Evolutionary conservation across 176 grass and related monocot genomes (phyloP).

Genomic region (Sorghum bicolor): DNA sequence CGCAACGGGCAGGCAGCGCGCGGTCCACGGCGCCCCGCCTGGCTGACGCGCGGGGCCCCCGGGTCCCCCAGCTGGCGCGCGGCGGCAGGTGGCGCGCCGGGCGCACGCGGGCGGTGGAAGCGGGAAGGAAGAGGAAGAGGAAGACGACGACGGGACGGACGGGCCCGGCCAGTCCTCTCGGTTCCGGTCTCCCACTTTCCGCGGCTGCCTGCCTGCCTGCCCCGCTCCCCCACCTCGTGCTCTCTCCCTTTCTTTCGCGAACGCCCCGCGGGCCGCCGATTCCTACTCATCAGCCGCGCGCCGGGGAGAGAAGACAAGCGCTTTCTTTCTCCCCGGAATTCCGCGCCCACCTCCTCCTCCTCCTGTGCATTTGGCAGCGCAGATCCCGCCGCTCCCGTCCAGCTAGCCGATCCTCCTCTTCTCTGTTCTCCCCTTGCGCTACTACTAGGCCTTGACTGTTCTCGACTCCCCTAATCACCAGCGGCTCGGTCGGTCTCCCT

Average conservation of each 20-base stretch:
- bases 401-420: not conserved
- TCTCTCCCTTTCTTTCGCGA: not conserved
- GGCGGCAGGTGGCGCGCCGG: constrained; percentile 10
- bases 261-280: not conserved
- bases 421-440: not conserved
- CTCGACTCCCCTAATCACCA: not conserved
- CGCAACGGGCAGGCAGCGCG: not conserved
- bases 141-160: not conserved
- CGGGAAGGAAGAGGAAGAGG: not conserved
- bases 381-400: not conserved
- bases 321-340: not conserved
- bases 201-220: not conserved
- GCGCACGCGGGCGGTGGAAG: not conserved
- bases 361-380: not conserved
- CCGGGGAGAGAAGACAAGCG: not conserved
- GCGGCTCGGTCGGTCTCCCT: not conserved
- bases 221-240: not conserved
- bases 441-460: constrained; percentile 7
- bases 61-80: not conserved
- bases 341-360: not conserved
- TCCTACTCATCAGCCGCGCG: not conserved
- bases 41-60: not conserved
- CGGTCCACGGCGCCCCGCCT: not conserved
- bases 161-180: not conserved
- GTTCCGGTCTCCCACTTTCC: constrained; percentile 26